phyloP scores from a whole-genome alignment of 805 yeast species.

The Pichia exigua region DNA sequence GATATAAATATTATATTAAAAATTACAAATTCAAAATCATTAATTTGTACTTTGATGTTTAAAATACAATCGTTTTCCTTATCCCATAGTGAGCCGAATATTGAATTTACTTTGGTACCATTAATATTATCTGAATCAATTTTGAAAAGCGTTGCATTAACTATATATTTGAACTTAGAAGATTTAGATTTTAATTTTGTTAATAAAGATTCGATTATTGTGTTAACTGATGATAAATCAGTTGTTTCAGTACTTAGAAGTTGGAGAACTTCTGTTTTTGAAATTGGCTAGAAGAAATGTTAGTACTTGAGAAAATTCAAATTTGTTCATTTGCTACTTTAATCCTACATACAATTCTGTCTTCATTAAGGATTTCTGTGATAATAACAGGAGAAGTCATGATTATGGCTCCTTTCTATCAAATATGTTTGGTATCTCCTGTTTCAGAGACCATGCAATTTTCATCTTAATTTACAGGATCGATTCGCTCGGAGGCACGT shows the following conservation, averaged over 20 bases:
- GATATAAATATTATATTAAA: constrained; percentile 5
- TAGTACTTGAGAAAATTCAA: not conserved
- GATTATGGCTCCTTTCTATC: not conserved
- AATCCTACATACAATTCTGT: not conserved
- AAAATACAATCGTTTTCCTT: constrained; percentile 45
- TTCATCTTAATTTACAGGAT: not conserved
- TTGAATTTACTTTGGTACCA: constrained; percentile 25
- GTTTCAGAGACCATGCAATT: not conserved
- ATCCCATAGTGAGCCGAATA: constrained; percentile 55
- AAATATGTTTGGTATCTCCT: not conserved
- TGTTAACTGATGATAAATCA: not conserved
- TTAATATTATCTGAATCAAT: constrained; percentile 18
- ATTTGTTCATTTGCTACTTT: not conserved
- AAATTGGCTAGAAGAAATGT: not conserved
- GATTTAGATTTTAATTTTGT: constrained; percentile 29
- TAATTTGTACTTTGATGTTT: constrained; percentile 26
- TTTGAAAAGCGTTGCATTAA: constrained; percentile 34
- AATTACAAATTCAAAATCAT: constrained; percentile 13
- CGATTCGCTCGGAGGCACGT: not conserved
- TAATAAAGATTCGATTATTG: not conserved
- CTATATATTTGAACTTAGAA: constrained; percentile 49
- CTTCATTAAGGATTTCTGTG: not conserved
- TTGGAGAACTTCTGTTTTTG: not conserved
- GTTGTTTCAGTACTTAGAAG: not conserved
- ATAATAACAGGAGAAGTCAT: not conserved